Percentiles rank a stretch among this genome's conserved stretches.
phyloP scores from a whole-genome alignment of 768 basidiomycete genomes.

The Infundibulicybe gibba region DNA sequence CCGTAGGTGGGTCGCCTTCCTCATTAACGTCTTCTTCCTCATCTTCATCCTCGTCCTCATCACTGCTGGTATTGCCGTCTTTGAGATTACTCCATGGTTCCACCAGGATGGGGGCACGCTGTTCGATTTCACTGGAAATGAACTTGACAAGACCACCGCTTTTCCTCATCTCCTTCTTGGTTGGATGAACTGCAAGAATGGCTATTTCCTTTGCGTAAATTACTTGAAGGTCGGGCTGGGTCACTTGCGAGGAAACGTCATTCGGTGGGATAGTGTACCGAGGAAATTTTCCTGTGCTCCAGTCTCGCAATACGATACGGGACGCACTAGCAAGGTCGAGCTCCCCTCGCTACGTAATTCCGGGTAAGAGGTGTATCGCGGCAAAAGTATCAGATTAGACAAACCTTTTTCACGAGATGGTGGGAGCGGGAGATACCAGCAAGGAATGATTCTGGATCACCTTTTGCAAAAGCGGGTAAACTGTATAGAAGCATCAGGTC shows the following conservation, averaged over 20 bases:
- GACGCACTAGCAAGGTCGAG: slow-evolving; percentile 73
- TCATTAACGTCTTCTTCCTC: slow-evolving; percentile 29
- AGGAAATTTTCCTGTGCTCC: slow-evolving; percentile 71
- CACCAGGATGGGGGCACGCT: slow-evolving; percentile 33
- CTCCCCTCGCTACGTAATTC: slow-evolving; percentile 59
- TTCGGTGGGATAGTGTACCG: slow-evolving; percentile 59
- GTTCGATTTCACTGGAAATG: slow-evolving; percentile 27
- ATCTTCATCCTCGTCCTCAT: slow-evolving; percentile 30
- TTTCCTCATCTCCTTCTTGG: slow-evolving; percentile 69
- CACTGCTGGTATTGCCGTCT: slow-evolving; percentile 32
- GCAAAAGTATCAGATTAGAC: slow-evolving; percentile 9
- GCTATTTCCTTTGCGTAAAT: slow-evolving; percentile 44
- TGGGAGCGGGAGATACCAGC: slow-evolving; percentile 71
- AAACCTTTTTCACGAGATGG: slow-evolving; percentile 75
- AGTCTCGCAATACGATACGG: slow-evolving; percentile 79
- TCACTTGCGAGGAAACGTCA: not conserved
- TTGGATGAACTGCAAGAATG: slow-evolving; percentile 42
- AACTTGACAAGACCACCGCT: slow-evolving; percentile 57
- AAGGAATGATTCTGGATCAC: slow-evolving; percentile 71
- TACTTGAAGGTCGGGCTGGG: slow-evolving; percentile 12
- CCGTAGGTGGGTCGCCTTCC: slow-evolving; percentile 34
- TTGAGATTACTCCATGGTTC: slow-evolving; percentile 40
- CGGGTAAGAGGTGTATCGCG: slow-evolving; percentile 7
- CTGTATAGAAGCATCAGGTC: slow-evolving; percentile 90
- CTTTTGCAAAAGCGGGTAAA: slow-evolving; percentile 71